Base-by-base conservation (phyloP, 257 asterid genomes). In the Gardenia jasminoides region DNA sequence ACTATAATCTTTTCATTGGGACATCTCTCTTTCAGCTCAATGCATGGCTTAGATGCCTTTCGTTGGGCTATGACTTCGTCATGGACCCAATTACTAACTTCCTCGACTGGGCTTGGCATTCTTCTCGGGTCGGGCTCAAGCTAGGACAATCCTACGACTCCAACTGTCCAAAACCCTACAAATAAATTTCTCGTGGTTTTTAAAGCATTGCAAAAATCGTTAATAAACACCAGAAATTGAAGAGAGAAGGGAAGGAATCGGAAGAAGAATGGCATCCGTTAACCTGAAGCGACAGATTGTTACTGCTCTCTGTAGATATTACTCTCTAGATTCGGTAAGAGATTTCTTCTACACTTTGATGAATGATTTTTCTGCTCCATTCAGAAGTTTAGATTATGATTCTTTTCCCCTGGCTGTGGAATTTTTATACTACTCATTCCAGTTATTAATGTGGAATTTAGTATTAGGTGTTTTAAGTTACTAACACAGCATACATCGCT, bases 311-410 rank as follows among this genome's bases (percentile, higher is more conserved):
- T 88, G 88, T 77, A 89, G 87, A 67, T 82, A 81, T 74, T 88
- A 87, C 75, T 82, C 92, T 10, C 28, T 86, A 12, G 91, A 92
- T 82, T 80, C 87, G 5, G 98, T 94, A 82, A 87, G 89, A 75
- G 89, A 75, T 52, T 78, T 36, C 69, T 39, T 2, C 31, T 52
- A 20, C 66, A 24, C 19, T 7, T 30, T n/a, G 11, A 3, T 26
- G 33, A 16, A 3, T 26, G 33, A 22, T 78, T 52, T 6, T 24
- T 11, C 28, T 19, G 15, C 3, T 36, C 17, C 50, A 47, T 46
- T 48, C 10, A 43, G 11, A 30, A 28, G 39, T 74, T 67, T 1
- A 67, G 65, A 58, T 24, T 58, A 58, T 58, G 65, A 22, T 22
- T 6, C 10, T 1, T 22, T 22, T 58, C 13, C 65, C 13, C 5